A percentile compares a stretch with the other conserved stretches of the same genome.
These are phyloP conservation scores for Candida incommunis DNA, from an alignment of 805 yeast species.

Conservation along the genomic window DNA sequence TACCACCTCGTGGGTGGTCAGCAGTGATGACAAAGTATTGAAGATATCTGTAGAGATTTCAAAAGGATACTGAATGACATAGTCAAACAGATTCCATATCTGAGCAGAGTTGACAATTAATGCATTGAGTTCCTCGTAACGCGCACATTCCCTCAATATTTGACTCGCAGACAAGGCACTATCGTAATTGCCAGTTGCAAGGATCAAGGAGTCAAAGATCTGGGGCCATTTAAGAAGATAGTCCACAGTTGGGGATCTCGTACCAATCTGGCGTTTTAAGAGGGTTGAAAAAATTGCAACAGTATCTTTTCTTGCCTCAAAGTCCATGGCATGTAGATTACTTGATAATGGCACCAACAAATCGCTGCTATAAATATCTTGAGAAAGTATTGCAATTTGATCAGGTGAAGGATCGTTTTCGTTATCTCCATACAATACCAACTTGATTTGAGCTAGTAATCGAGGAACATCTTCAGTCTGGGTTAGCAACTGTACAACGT, in stretches of 20 bases:
- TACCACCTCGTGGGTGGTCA: slow-evolving; percentile 53
- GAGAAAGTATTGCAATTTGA: slow-evolving; percentile 59
- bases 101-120: slow-evolving; percentile 43
- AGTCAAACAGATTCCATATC: slow-evolving; percentile 75
- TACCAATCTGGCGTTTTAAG: slow-evolving; percentile 61
- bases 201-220: slow-evolving; percentile 45
- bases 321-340: slow-evolving; percentile 56
- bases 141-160: slow-evolving; percentile 74
- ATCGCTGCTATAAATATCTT: slow-evolving; percentile 64
- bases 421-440: slow-evolving; percentile 50
- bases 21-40: slow-evolving; percentile 54
- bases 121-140: slow-evolving; percentile 54
- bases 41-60: slow-evolving; percentile 87
- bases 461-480: slow-evolving; percentile 62
- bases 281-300: slow-evolving; percentile 58
- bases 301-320: slow-evolving; percentile 82
- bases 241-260: slow-evolving; percentile 73
- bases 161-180: slow-evolving; percentile 60
- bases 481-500: slow-evolving; percentile 23
- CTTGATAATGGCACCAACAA: slow-evolving; percentile 46
- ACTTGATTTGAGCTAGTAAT: slow-evolving; percentile 47
- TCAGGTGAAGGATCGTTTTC: slow-evolving; percentile 42
- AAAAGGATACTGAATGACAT: slow-evolving; percentile 62
- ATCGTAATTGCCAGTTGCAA: slow-evolving; percentile 63
- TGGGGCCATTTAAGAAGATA: slow-evolving; percentile 57